These are phyloP conservation scores for Solanum tacnaense DNA, from an alignment of 257 asterid species.

Conservation along the genomic window DNA sequence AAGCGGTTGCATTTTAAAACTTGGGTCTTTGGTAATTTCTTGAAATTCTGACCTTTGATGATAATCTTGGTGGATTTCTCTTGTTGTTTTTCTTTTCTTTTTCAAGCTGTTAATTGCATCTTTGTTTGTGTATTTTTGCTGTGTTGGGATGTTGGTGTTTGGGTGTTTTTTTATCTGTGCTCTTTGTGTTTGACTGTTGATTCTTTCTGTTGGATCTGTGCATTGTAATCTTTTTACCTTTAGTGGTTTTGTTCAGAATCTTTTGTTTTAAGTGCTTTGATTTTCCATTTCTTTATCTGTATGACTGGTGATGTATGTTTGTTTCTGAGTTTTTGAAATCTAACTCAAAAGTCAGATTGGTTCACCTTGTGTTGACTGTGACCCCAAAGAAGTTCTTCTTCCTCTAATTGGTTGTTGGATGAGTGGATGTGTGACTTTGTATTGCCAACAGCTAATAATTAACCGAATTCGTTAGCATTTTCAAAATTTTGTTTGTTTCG, in stretches of 20 bases:
- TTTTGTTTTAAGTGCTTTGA: neutral
- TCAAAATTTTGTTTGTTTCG: neutral
- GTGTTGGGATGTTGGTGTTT: neutral
- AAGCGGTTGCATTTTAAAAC: conserved; percentile 13
- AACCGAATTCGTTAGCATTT: neutral
- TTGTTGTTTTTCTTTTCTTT: neutral
- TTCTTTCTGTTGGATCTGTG: neutral
- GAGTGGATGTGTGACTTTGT: neutral
- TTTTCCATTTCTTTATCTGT: neutral
- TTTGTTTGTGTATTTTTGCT: neutral
- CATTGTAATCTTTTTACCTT: neutral
- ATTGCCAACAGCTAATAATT: neutral
- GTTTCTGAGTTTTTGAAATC: neutral
- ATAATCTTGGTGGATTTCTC: conserved; percentile 17
- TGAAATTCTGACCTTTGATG: conserved; percentile 8
- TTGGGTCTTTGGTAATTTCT: conserved; percentile 13
- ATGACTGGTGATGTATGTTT: neutral
- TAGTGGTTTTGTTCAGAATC: neutral
- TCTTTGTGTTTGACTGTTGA: neutral
- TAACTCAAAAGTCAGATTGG: neutral
- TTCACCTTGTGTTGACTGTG: neutral
- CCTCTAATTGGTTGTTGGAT: neutral
- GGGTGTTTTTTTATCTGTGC: neutral
- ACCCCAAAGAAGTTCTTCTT: neutral
- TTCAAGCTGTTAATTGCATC: neutral